Evolutionary conservation across 345 rosid genomes (phyloP).

Genomic region (Dipteronia sinensis): DNA sequence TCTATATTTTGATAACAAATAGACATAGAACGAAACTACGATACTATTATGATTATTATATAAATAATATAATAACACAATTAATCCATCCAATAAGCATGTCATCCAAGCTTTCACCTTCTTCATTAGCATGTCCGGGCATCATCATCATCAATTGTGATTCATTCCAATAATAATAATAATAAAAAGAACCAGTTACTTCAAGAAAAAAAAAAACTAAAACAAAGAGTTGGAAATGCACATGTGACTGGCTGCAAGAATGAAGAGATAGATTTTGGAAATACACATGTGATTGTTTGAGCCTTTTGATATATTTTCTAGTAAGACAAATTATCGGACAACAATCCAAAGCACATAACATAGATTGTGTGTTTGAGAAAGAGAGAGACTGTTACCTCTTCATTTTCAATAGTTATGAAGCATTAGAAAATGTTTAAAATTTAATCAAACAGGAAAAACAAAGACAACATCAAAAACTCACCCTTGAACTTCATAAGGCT

Average conservation of each 20-base stretch:
- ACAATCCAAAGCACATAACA: neutral
- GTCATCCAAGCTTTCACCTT: constrained; percentile 25
- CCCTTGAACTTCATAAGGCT: constrained; percentile 3
- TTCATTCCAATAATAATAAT: too few species aligned
- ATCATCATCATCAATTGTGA: constrained; percentile 9
- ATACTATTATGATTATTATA: too few species aligned
- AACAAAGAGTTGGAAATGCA: neutral
- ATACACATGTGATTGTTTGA: constrained; percentile 26
- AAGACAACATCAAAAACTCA: constrained; percentile 1
- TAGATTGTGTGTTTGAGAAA: neutral
- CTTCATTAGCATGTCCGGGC: constrained; percentile 20
- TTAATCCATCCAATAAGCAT: neutral
- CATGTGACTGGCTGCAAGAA: neutral
- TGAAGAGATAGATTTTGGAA: too few species aligned
- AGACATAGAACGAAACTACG: too few species aligned
- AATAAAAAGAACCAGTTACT: too few species aligned
- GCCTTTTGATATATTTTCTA: constrained; percentile 23
- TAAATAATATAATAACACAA: too few species aligned
- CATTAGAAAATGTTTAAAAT: too few species aligned
- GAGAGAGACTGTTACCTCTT: constrained; percentile 23
- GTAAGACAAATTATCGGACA: neutral
- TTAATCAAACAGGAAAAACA: constrained; percentile 1
- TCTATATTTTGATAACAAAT: too few species aligned
- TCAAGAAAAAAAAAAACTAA: too few species aligned
- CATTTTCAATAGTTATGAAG: constrained; percentile 14